Base-by-base conservation (phyloP, 805 yeast genomes). In the Pichia insulana region DNA sequence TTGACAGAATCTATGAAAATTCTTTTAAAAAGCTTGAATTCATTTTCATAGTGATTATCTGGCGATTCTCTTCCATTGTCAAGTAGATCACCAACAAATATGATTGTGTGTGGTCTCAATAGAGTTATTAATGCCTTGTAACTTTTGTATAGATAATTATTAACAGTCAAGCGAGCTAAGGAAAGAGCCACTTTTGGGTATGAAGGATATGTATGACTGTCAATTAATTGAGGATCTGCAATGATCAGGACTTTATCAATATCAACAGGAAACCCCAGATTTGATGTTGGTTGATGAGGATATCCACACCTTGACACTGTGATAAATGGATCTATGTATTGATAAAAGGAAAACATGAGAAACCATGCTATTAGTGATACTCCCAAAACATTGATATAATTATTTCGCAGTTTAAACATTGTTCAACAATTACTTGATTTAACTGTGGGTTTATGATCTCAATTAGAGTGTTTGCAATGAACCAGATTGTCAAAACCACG, bases 211-310 rank as follows among this genome's bases (percentile, higher is more conserved):
- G 97, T 83, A 59, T 83, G 76, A 25, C 69, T 76, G 56, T 92
- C 98, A 54, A 92, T 82, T 26, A 92, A 68, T 58, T 92, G 98
- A 0, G 98, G 97, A 59, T 92, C 98, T 0, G 97, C 97, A 35
- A 86, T 71, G n/a, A 92, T 32, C 11, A 50, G 30, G 3, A 50
- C 40, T 20, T 50, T 49, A 9, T 39, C 46, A 6, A 35, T 34
- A 11, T 34, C 31, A 3, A 17, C 22, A 9, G 41, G 33, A 2
- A 20, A n/a, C 13, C 35, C 30, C 8, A 25, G 18, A 7, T 30
- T 35, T n/a, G 36, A 16, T 12, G 20, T 34, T n/a, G 45, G 34
- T 26, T 32, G 32, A 15, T 31, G 39, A 3, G 49, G 51, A 15
- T 48, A 50, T 1, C 46, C 35, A 32, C 53, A 50, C 11, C 30